Conservation (phyloP, 306 rosid species). For the Rosa chinensis region DNA sequence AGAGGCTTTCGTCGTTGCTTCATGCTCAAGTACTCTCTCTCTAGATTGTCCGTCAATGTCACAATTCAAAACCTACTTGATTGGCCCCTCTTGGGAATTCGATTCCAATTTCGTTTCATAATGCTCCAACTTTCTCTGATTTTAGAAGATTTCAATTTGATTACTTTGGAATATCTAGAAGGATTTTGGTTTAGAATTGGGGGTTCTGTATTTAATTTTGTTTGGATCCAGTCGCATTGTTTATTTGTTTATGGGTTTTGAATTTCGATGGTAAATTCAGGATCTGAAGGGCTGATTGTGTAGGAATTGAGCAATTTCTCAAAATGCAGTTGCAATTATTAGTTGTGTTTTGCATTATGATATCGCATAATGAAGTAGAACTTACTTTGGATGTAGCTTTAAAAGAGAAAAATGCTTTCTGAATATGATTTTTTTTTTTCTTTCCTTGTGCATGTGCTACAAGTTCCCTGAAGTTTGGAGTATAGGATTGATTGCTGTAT, state of each 20-base stretch:
- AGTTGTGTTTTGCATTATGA: neutral
- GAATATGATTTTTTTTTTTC: too few relatives aligned
- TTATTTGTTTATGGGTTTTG: neutral
- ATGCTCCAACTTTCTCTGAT: neutral
- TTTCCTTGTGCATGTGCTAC: too few relatives aligned
- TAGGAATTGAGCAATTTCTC: neutral
- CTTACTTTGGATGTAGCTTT: too few relatives aligned
- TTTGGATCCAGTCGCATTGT: neutral
- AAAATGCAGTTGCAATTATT: slow-evolving; percentile 7
- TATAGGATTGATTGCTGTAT: too few relatives aligned
- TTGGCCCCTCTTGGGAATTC: neutral
- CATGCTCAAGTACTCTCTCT: slow-evolving; percentile 6
- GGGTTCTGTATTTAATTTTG: neutral
- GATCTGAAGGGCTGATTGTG: neutral
- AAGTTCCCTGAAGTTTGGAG: neutral
- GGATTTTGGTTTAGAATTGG: neutral
- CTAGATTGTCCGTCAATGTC: neutral
- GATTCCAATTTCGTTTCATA: neutral
- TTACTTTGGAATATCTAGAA: neutral
- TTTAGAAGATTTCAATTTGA: neutral
- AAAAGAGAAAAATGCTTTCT: too few relatives aligned
- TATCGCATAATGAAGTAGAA: too few relatives aligned
- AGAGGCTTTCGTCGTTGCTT: neutral
- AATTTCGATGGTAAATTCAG: neutral
- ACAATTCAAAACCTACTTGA: neutral